Evolutionary conservation across 306 rosid species (phyloP), one percentile per base, ranked within the genome.

Genomic region (Citrullus amarus): DNA sequence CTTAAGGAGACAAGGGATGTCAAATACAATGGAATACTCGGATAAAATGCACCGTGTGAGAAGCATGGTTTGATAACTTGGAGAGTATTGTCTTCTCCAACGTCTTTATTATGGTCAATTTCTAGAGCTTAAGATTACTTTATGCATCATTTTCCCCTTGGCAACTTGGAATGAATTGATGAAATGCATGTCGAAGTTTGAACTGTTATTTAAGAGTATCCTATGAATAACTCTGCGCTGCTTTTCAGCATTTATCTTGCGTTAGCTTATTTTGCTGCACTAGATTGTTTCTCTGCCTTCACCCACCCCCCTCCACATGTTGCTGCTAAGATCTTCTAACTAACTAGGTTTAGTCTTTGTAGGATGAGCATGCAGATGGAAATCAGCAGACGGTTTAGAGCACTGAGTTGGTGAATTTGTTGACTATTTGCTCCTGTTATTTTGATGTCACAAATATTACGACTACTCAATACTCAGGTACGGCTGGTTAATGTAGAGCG

Each of bases 351-450:
- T 48, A 48, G 59, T 71, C 11, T 71, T 7, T 48, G 77, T 13
- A 71, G 77, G 77, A 48, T 71, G 77, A 71, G 77, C 34, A 71
- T 46, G 59, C 58, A 48, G 77, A n/a, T 71, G 77, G 41, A 22
- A 7, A 25, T 71, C 77, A 71, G 38, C 77, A 48, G 59, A 50
- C 43, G 60, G 60, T 50, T 72, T 72, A 50, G 59, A 48, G 77
- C 36, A 7, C 11, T 3, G 77, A 72, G 59, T 72, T n/a, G 56
- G 56, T 15, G 76, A 71, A 46, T 71, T 48, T 50, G 76, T 71
- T 46, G 76, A 70, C 39, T 43, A 22, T 70, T 2, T 6, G n/a
- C 57, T 25, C 53, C 53, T 39, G 17, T 9, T 70, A 46, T 69
- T 41, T 43, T 70, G 76, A 71, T 28, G 43, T 13, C 39, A 25